These are phyloP conservation scores for Camellia lanceoleosa DNA, from an alignment of 148 eudicot genomes.

Conservation along the genomic window DNA sequence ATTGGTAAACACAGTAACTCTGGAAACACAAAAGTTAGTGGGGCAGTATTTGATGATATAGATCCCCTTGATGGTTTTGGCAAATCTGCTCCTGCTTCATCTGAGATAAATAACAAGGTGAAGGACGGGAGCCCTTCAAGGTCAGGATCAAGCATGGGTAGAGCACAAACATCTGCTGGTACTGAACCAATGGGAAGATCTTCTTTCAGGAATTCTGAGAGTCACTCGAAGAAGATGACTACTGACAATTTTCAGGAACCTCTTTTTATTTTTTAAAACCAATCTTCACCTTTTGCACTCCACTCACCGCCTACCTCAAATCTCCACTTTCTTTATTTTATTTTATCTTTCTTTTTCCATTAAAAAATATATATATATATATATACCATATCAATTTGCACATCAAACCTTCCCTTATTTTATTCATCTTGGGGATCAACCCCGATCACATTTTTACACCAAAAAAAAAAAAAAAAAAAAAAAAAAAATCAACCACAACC, in stretches of 20 bases:
- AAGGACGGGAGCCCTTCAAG: conserved; percentile 54
- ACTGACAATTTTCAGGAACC: conserved; percentile 55
- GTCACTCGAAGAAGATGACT: conserved; percentile 45
- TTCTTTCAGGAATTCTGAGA: conserved; percentile 60
- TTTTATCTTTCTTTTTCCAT: no score
- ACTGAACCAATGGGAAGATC: conserved; percentile 43
- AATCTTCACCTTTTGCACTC: no score
- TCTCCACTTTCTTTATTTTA: no score
- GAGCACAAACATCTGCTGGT: conserved; percentile 31
- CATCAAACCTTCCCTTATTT: no score
- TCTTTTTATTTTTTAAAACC: no score
- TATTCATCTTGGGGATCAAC: no score
- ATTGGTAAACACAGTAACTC: conserved; percentile 47
- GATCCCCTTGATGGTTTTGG: conserved; percentile 67
- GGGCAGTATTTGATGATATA: conserved; percentile 63
- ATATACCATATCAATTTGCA: no score
- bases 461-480: no score
- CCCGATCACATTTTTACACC: no score
- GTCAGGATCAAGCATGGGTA: conserved; percentile 32
- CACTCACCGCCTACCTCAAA: no score
- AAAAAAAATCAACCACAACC: no score
- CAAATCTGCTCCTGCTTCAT: conserved; percentile 53
- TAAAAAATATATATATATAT: no score
- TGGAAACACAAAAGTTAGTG: conserved; percentile 37
- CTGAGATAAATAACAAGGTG: conserved; percentile 36